Percentiles rank a stretch among this genome's conserved stretches.
These are phyloP conservation scores for Roridomyces roridus DNA, from an alignment of 768 basidiomycete genomes.

Conservation along the genomic window DNA sequence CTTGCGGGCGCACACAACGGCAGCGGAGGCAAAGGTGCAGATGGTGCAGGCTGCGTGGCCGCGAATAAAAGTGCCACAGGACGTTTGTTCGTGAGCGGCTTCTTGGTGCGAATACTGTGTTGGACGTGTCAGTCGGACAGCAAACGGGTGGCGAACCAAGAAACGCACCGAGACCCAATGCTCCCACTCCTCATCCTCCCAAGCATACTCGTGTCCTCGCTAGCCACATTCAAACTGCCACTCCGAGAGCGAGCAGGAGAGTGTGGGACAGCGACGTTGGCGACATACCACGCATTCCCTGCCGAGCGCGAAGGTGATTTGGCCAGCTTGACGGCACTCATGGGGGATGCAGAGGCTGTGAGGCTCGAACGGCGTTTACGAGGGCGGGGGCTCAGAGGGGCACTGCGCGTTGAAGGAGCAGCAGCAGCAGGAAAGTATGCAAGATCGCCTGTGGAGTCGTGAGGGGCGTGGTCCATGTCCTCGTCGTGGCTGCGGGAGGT, in stretches of 20 bases:
- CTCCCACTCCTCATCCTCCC: conserved; percentile 48
- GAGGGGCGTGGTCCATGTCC: background rate
- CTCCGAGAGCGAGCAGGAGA: conserved; percentile 43
- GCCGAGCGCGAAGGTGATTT: conserved; percentile 49
- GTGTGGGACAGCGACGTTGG: conserved; percentile 37
- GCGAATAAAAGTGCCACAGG: conserved; percentile 19
- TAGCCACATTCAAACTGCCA: conserved; percentile 36
- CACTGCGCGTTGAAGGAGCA: background rate
- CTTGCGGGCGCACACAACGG: conserved; percentile 21
- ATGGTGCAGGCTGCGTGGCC: conserved; percentile 18
- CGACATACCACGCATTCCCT: conserved; percentile 38
- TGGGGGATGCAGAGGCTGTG: conserved; percentile 44
- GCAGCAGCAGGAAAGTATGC: conserved; percentile 6
- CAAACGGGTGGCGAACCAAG: background rate
- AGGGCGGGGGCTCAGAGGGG: conserved; percentile 28
- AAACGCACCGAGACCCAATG: conserved; percentile 26
- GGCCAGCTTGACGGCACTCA: conserved; percentile 38
- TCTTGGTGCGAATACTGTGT: conserved; percentile 13
- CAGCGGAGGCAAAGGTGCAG: conserved; percentile 18
- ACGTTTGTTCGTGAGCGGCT: conserved; percentile 19
- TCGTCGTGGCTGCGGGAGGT: conserved; percentile 13
- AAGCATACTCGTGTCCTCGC: conserved; percentile 39
- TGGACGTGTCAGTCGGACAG: background rate
- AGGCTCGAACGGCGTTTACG: conserved; percentile 53
- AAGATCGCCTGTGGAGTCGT: conserved; percentile 10